A percentile compares a stretch with the other conserved stretches of the same genome.
These are phyloP conservation scores for Monascus ruber DNA, from an alignment of 2,329 filamentous ascomycete species.

Conservation along the genomic window DNA sequence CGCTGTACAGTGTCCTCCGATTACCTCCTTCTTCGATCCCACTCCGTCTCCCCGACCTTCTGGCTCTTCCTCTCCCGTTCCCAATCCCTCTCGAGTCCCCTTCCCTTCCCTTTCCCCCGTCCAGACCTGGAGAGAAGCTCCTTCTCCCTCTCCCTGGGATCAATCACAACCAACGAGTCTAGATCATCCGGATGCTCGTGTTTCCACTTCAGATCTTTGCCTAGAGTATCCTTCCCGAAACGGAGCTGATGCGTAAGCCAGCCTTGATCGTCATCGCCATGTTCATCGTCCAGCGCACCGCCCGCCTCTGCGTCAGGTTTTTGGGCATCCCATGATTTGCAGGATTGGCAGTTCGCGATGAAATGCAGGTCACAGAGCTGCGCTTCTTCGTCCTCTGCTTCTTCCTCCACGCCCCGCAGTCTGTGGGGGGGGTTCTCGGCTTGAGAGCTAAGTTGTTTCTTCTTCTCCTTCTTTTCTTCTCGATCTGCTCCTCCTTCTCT, in stretches of 20 bases:
- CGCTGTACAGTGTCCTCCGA: no score
- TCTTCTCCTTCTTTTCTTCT: no score
- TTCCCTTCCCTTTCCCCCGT: conserved; percentile 42
- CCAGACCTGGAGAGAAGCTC: conserved; percentile 57
- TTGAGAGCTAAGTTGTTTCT: neutral
- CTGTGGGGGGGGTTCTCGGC: conserved; percentile 5
- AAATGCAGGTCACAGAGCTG: conserved; percentile 87
- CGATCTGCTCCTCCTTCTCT: no score
- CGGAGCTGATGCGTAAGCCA: conserved; percentile 82
- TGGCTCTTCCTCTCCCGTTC: conserved; percentile 25
- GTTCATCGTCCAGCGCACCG: conserved; percentile 42
- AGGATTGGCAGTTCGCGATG: conserved; percentile 89
- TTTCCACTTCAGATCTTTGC: conserved; percentile 83
- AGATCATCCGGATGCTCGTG: conserved; percentile 77
- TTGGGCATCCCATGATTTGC: conserved; percentile 64
- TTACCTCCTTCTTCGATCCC: conserved; percentile 14
- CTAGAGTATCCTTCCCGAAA: conserved; percentile 80
- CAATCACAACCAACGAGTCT: conserved; percentile 67
- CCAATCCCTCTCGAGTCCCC: conserved; percentile 19
- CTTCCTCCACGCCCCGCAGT: conserved; percentile 6
- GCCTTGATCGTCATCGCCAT: conserved; percentile 41
- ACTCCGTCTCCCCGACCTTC: conserved; percentile 23
- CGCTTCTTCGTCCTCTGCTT: conserved; percentile 49
- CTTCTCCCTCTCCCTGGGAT: conserved; percentile 72
- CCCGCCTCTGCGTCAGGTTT: conserved; percentile 19